Conservation (phyloP, 1,139 yeast species). For the Pichia cactophila region DNA sequence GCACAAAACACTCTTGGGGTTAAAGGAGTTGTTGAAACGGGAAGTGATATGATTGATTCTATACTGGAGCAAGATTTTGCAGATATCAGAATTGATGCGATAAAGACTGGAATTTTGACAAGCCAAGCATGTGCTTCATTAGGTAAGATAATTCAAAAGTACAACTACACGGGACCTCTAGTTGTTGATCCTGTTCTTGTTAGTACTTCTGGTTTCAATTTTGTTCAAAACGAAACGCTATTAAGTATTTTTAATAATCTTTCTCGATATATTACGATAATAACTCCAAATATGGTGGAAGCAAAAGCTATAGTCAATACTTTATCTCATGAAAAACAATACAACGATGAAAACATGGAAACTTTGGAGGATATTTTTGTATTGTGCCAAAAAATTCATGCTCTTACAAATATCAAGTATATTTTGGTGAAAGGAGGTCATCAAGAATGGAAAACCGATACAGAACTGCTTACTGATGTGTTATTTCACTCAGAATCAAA, state of each 20-base stretch:
- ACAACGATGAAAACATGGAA: not conserved
- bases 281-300: slow-evolving; percentile 13
- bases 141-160: slow-evolving; percentile 31
- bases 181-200: slow-evolving; percentile 15
- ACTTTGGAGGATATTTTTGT: slow-evolving; percentile 4
- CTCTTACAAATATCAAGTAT: slow-evolving; percentile 8
- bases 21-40: slow-evolving; percentile 18
- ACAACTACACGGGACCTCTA: slow-evolving; percentile 26
- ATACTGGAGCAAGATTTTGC: slow-evolving; percentile 9
- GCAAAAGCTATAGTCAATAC: slow-evolving; percentile 10
- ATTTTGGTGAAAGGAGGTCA: slow-evolving; percentile 17
- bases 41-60: not conserved
- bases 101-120: slow-evolving; percentile 81
- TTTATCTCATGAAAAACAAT: not conserved
- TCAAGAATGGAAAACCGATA: slow-evolving; percentile 9
- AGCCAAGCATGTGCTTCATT: slow-evolving; percentile 37
- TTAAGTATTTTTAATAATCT: not conserved
- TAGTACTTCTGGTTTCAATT: slow-evolving; percentile 12
- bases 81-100: slow-evolving; percentile 50
- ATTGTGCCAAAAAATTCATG: slow-evolving; percentile 5
- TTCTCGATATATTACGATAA: slow-evolving; percentile 1
- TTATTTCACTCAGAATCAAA: slow-evolving; percentile 43
- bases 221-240: slow-evolving; percentile 1
- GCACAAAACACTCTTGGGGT: slow-evolving; percentile 75
- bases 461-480: slow-evolving; percentile 27